phyloP scores from a whole-genome alignment of 2,329 filamentous ascomycete species.

The Colletotrichum zoysiae region DNA sequence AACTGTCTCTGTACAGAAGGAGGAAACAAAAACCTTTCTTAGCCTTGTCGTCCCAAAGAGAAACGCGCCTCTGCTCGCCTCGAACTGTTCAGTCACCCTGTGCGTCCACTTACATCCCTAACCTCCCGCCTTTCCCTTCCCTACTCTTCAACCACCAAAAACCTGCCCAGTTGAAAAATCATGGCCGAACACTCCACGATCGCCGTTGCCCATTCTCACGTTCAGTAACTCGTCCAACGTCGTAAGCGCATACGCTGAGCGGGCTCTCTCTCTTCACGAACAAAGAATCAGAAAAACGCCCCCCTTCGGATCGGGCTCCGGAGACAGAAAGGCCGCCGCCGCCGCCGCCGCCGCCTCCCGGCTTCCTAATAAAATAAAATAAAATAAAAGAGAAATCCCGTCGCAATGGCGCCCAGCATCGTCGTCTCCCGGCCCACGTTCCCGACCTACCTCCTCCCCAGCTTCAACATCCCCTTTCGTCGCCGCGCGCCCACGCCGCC shows the following conservation, averaged over 20 bases:
- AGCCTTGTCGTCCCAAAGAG: constrained; percentile 14
- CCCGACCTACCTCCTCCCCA: constrained; percentile 65
- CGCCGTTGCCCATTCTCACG: not conserved
- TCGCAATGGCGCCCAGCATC: constrained; percentile 46
- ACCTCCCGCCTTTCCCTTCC: not conserved
- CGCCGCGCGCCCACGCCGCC: constrained; percentile 53
- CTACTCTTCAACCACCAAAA: not conserved
- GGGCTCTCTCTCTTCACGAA: not conserved
- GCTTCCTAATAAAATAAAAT: not conserved
- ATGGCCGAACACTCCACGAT: constrained; percentile 19
- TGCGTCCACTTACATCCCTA: not conserved
- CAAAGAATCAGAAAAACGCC: not conserved
- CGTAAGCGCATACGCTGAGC: not conserved
- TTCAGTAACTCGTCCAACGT: not conserved
- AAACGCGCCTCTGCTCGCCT: constrained; percentile 8
- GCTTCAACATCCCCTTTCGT: constrained; percentile 62
- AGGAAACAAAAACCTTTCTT: not conserved
- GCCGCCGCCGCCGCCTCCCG: too few species aligned
- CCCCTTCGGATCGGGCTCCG: constrained; percentile 9
- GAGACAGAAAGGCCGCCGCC: too few species aligned
- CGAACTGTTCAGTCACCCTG: not conserved
- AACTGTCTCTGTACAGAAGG: not conserved
- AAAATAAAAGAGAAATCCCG: not conserved
- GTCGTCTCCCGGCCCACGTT: constrained; percentile 60
- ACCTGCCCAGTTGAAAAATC: constrained; percentile 5